Evolutionary conservation across 805 yeast genomes (phyloP), one percentile per base, ranked within the genome.

Genomic region (Candida ficus): DNA sequence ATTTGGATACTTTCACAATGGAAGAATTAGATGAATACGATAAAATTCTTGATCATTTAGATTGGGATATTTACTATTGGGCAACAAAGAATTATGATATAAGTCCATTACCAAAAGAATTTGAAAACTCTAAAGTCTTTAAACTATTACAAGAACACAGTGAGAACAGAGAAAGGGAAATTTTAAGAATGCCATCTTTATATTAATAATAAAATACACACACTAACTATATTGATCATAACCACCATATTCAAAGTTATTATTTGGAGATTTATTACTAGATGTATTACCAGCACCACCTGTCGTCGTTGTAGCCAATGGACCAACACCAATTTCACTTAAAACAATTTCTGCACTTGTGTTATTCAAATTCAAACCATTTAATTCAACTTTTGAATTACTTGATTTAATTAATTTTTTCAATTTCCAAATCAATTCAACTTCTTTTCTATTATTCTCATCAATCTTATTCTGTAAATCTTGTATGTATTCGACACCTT

Each of bases 41-140:
- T 57, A 59, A 71, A 42, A 64, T 93, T 43, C 71, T 93, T 57
- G 95, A 93, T 61, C 95, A 91, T 63, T 77, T 91, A n/a, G 99
- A 93, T 63, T 93, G 99, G 99, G 99, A 93, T 62, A 90, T 93
- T 45, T 93, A 87, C 63, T 93, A 93, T 67, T 91, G 99, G 99
- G 95, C 95, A 20, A 88, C 97, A 3, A 77, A 76, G 49, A 87
- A 90, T 60, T 85, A 66, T 54, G 79, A 76, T 27, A 78, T 85
- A 16, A 85, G 90, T 35, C 95, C 95, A 12, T 70, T 91, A 48
- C 97, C 98, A 13, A 88, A 84, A 30, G 75, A 76, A 57, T 93
- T 96, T 96, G 71, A 79, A 57, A 57, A 82, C 43, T 76, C 85
- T 11, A 66, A 73, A 51, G 67, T 91, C 29, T 70, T 91, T 67